These are phyloP conservation scores for Adansonia grandidieri DNA, from an alignment of 441 rosid species.

Conservation along the genomic window DNA sequence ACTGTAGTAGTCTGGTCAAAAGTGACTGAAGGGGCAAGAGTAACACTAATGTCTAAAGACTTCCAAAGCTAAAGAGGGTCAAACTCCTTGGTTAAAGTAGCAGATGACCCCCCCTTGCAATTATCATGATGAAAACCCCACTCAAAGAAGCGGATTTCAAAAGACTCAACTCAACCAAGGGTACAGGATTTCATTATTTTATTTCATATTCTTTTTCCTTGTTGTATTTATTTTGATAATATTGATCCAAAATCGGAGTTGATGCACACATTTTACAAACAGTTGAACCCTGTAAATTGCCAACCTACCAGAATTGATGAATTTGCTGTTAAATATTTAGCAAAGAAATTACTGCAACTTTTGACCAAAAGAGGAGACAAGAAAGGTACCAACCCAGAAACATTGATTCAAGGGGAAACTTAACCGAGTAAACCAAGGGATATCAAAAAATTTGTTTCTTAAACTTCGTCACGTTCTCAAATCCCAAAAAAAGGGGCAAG, in stretches of 20 bases:
- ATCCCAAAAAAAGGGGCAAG: neutral
- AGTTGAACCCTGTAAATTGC: neutral
- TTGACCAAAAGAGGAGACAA: constrained; percentile 25
- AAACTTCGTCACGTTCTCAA: too few species aligned
- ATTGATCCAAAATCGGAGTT: neutral
- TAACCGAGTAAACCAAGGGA: too few species aligned
- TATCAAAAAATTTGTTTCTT: too few species aligned
- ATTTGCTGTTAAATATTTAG: neutral
- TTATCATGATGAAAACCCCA: constrained; percentile 10
- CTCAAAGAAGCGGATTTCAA: neutral
- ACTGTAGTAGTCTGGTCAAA: neutral
- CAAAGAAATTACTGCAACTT: neutral
- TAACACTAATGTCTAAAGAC: constrained; percentile 19
- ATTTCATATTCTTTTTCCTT: neutral
- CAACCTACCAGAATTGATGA: constrained; percentile 16
- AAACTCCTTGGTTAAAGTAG: neutral
- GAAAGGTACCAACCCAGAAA: constrained; percentile 9
- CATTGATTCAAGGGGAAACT: neutral
- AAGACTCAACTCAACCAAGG: neutral
- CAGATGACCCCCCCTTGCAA: neutral
- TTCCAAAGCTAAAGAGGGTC: neutral
- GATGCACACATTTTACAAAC: neutral
- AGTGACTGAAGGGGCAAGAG: neutral
- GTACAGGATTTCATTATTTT: neutral
- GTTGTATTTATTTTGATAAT: neutral